Base-by-base conservation (phyloP, 192 early-diverging fungal species). In the Coemansia sp. region DNA sequence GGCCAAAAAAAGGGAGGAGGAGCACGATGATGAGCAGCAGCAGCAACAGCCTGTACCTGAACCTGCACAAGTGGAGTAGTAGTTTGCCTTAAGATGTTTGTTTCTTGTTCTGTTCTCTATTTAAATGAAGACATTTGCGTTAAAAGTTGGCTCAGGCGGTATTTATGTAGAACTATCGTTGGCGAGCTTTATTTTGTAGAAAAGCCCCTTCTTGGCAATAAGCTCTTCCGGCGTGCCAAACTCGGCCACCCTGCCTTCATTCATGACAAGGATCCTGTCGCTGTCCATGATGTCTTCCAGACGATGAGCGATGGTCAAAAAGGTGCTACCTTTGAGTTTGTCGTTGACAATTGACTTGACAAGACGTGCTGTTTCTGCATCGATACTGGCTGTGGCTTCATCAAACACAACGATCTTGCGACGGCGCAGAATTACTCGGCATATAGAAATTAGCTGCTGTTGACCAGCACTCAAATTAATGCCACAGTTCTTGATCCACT, bases 381-480 rank as follows among this genome's bases (percentile, higher is more conserved):
- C 70, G 14, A 84, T 52, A 22, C 54, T 71, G 10, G 81, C 68
- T 21, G 87, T 91, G 4, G 91, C 89, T 62, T 92, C 91, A 64
- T 92, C 91, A 66, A 91, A 64, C 20, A 92, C 67, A 4, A 92
- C 64, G 50, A 93, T 84, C 61, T 75, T 85, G 51, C 80, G 76
- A 51, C 86, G 73, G 64, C 83, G 89, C 54, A 94, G 75, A 67
- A 95, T 62, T 6, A 89, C 90, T 31, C 94, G 87, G 0, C 91
- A 90, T 6, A 95, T 75, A 39, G 89, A 90, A 30, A 95, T 75
- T n/a, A 95, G 72, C 80, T 95, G 92, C 31, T 88, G 82, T 78
- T 95, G 61, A 17, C 78, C 78, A 3, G 62, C 65, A 11, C 78
- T 81, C 20, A 79, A 31, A 29, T 79, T 79, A 22, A 24, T 36